Conservation (phyloP, 148 eudicot species). For the Chenopodium suecicum region DNA sequence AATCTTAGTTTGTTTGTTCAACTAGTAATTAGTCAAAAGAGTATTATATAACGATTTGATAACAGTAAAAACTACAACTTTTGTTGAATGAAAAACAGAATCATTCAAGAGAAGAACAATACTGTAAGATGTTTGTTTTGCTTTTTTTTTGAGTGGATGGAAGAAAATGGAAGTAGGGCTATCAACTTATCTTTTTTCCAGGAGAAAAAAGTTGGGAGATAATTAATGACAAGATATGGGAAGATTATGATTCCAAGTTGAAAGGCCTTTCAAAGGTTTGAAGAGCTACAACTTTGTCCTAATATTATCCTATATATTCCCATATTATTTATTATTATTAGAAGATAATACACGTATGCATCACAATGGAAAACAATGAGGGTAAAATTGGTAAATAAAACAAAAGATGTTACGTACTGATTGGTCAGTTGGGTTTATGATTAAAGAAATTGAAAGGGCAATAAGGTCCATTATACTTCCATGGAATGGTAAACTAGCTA, state of each 20-base stretch:
- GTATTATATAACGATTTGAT: neutral
- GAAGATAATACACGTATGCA: constrained; percentile 19
- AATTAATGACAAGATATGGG: neutral
- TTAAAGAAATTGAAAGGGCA: neutral
- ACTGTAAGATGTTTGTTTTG: neutral
- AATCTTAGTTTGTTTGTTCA: too few species aligned
- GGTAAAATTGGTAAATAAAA: neutral
- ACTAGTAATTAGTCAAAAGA: neutral
- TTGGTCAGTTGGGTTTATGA: neutral
- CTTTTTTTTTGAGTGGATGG: constrained; percentile 18
- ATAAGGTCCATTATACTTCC: neutral
- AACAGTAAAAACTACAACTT: neutral
- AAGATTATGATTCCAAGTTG: constrained; percentile 7
- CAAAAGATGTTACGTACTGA: neutral
- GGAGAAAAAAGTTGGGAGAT: constrained; percentile 16
- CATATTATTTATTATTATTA: neutral
- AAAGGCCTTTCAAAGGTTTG: constrained; percentile 9
- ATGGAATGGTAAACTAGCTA: neutral
- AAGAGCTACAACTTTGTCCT: neutral
- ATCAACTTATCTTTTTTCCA: constrained; percentile 16
- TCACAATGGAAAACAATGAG: neutral
- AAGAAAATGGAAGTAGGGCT: constrained; percentile 8
- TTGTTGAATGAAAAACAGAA: neutral
- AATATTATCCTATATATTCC: too few species aligned
- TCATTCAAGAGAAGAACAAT: neutral